Evolutionary conservation across 2,329 filamentous ascomycete genomes (phyloP), one percentile per base, ranked within the genome.

Genomic region (Aspergillus melleus): DNA sequence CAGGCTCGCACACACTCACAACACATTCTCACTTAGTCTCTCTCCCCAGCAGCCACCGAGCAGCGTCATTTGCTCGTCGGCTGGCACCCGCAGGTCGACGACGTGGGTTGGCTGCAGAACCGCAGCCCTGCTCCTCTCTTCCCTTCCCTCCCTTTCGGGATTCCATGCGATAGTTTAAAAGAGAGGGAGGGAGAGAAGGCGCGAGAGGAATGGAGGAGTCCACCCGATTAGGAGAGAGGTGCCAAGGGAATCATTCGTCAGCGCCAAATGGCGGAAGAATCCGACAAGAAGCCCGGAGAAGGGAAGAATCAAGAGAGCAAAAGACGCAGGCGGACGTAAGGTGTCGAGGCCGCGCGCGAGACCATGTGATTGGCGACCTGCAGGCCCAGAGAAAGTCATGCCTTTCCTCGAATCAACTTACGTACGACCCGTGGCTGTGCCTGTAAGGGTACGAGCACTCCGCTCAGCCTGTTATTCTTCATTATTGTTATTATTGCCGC

Each of bases 381-480:
- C 36, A 42, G 36, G 36, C 36, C 36, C 4, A 42, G 36, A n/a
- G 14, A n/a, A 8, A 8, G 5, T n/a, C 36, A 42, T n/a, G 36
- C 16, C 36, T n/a, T n/a, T 42, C 36, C 12, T 42, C 36, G 36
- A 42, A n/a, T 42, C 36, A 42, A 52, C 55, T 49, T 52, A 30
- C 44, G 46, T 49, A 54, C 59, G 52, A 55, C 39, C 36, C 52
- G 61, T 60, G 61, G 57, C 61, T 59, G 60, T 62, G 61, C 58
- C 61, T 60, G 61, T 62, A 62, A 62, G 61, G 57, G 44, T 16
- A 47, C 22, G 19, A 12, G 32, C 10, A 5, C 32, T 10, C 11
- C 4, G 32, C 11, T 11, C 32, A 36, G 32, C 22, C 22, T 24
- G 22, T 36, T 12, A 29, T 29, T 29, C 1, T 29, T 22, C 3